Evolutionary conservation across 2,329 filamentous ascomycete species (phyloP), one percentile per base, ranked within the genome.

Genomic region (Lecanicillium sp.): DNA sequence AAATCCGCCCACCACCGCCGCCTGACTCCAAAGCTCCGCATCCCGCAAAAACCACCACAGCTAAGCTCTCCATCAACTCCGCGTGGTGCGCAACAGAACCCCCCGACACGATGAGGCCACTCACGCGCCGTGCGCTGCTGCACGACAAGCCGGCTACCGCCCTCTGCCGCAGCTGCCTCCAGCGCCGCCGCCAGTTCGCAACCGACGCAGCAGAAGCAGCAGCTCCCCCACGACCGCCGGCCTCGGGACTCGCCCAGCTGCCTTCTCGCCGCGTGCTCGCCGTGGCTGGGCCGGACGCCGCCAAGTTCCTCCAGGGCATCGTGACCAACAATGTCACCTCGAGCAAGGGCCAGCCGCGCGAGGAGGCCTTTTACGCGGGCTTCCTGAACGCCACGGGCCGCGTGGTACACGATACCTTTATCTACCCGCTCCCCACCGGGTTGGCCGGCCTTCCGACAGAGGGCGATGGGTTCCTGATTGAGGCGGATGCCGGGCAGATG

Each of bases 331-430:
- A 55, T 31, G 48, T 63, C 8, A 61, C 72, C 0, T 52, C 65
- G 7, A 54, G 45, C 18, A 46, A 64, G 43, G 54, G 61, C 44
- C 44, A 53, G 27, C 51, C 62, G 3, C 59, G 60, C 17, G 52
- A 49, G 4, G 61, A 65, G 1, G 81, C 79, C 4, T 80, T 84
- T 58, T 97, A 94, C 61, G 73, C 83, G 6, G 87, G 81, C 1
- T 95, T 98, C 53, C 70, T 98, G 30, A 94, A 84, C 49, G 87
- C 90, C 7, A 77, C 79, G 44, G 92, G 92, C 30, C 77, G 89
- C 41, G 74, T 98, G 9, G 67, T 96, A 31, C 77, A 90, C 65
- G 92, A 98, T 63, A 84, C 88, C 37, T 94, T 97, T 60, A 71
- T 98, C 34, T 96, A 95, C 67, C 82, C 80, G 0, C 64, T 76